Evolutionary conservation across 2,329 filamentous ascomycete species (phyloP).

Genomic region (Plenodomus biglobosus): DNA sequence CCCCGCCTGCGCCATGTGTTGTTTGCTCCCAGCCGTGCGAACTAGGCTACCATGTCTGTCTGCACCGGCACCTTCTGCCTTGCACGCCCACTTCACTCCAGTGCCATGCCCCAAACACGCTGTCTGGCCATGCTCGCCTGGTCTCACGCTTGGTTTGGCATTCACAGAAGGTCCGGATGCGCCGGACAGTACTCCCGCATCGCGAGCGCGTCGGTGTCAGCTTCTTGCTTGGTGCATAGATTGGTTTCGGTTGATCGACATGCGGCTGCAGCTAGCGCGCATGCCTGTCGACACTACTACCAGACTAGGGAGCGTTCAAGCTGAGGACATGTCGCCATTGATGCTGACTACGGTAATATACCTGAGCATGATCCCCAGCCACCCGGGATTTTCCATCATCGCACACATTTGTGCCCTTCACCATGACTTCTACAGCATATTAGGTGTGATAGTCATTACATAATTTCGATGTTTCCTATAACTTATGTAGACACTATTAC

Average conservation of each 20-base stretch:
- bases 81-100: not conserved
- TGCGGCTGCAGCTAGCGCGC: constrained; percentile 35
- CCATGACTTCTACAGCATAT: no score
- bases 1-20: not conserved
- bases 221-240: constrained; percentile 27
- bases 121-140: constrained; percentile 1
- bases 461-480: no score
- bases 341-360: no score
- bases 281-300: constrained; percentile 5
- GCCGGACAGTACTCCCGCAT: constrained; percentile 24
- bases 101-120: not conserved
- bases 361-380: no score
- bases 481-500: no score
- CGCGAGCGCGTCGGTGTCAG: constrained; percentile 23
- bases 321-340: no score
- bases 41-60: constrained; percentile 4
- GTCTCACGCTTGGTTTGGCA: not conserved
- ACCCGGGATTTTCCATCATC: no score
- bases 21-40: not conserved
- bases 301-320: no score
- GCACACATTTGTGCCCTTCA: no score
- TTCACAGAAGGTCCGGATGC: constrained; percentile 12
- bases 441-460: no score
- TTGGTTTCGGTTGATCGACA: constrained; percentile 35
- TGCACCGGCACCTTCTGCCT: constrained; percentile 5